Percentiles rank a stretch among this genome's conserved stretches.
These are phyloP conservation scores for Entelexis sorbosivorans DNA, from an alignment of 1,139 yeast species.

Conservation along the genomic window DNA sequence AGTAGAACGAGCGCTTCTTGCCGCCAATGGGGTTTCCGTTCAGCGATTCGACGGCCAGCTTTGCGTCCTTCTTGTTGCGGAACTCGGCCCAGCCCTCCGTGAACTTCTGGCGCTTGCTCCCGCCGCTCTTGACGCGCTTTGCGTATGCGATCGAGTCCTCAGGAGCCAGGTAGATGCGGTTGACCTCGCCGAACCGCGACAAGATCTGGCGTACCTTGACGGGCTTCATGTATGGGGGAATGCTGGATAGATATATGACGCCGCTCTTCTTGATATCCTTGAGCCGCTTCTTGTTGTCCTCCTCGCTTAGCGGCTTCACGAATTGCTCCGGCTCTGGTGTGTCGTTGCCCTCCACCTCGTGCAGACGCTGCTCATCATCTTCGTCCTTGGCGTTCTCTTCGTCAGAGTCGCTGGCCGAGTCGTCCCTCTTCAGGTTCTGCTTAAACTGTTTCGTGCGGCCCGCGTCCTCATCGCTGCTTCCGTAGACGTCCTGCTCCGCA, in stretches of 20 bases:
- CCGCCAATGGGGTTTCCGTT: slow-evolving; percentile 91
- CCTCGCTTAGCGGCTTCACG: slow-evolving; percentile 23
- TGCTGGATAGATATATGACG: slow-evolving; percentile 74
- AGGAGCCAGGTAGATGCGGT: slow-evolving; percentile 75
- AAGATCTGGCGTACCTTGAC: slow-evolving; percentile 73
- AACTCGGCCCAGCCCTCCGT: slow-evolving; percentile 99
- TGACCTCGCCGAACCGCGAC: slow-evolving; percentile 71
- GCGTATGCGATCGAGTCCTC: slow-evolving; percentile 61
- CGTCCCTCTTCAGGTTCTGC: not conserved
- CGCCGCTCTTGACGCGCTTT: slow-evolving; percentile 72
- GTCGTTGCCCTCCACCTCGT: not conserved
- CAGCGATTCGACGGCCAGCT: slow-evolving; percentile 71
- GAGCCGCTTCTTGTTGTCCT: slow-evolving; percentile 28
- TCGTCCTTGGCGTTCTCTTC: not conserved
- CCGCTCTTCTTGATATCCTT: slow-evolving; percentile 60
- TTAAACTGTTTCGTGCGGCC: slow-evolving; percentile 12
- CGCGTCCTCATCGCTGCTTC: slow-evolving; percentile 16
- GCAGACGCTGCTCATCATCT: not conserved
- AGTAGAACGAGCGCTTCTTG: slow-evolving; percentile 79
- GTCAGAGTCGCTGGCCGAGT: not conserved
- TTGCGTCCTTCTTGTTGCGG: slow-evolving; percentile 71
- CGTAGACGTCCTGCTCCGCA: slow-evolving; percentile 12
- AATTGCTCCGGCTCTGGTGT: slow-evolving; percentile 6
- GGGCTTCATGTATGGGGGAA: slow-evolving; percentile 98
- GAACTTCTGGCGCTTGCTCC: slow-evolving; percentile 80